Conservation (phyloP, 2,329 filamentous ascomycete species). For the Fusarium sp. region DNA sequence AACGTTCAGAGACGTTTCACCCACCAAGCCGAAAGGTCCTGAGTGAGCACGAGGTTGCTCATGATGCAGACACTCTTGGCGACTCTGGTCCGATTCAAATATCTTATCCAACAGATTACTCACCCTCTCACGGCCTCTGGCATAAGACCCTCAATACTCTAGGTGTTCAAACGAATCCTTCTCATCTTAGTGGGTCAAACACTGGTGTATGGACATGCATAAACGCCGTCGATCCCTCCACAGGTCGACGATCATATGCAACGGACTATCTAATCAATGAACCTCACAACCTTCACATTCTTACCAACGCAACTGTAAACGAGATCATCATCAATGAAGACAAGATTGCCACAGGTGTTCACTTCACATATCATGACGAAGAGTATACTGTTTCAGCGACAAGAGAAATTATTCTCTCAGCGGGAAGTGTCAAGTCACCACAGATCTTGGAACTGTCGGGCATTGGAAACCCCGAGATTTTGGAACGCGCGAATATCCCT, state of each 20-base stretch:
- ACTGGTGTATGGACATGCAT: slow-evolving; percentile 64
- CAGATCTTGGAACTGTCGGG: slow-evolving; percentile 72
- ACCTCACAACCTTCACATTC: slow-evolving; percentile 56
- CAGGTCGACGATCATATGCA: slow-evolving; percentile 61
- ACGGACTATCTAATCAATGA: slow-evolving; percentile 54
- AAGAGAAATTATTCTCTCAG: slow-evolving; percentile 69
- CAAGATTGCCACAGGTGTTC: slow-evolving; percentile 48
- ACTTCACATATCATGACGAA: slow-evolving; percentile 54
- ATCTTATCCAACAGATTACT: slow-evolving; percentile 57
- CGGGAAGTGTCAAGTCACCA: slow-evolving; percentile 68
- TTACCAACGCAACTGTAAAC: slow-evolving; percentile 49
- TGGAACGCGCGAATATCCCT: slow-evolving; percentile 54
- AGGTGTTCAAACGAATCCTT: slow-evolving; percentile 55
- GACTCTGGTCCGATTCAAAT: slow-evolving; percentile 61
- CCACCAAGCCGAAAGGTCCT: slow-evolving; percentile 51
- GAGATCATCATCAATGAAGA: slow-evolving; percentile 43
- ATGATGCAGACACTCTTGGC: slow-evolving; percentile 57
- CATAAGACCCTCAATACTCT: slow-evolving; percentile 60
- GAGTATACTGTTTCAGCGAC: slow-evolving; percentile 53
- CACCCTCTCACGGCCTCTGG: slow-evolving; percentile 59
- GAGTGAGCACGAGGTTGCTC: slow-evolving; percentile 52
- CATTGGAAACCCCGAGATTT: slow-evolving; percentile 60
- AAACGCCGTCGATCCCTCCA: slow-evolving; percentile 60
- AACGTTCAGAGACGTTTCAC: slow-evolving; percentile 62
- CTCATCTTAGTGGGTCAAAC: slow-evolving; percentile 62